These are phyloP conservation scores for Trichoderma sp. DNA, from an alignment of 2,329 filamentous ascomycete species.

Conservation along the genomic window DNA sequence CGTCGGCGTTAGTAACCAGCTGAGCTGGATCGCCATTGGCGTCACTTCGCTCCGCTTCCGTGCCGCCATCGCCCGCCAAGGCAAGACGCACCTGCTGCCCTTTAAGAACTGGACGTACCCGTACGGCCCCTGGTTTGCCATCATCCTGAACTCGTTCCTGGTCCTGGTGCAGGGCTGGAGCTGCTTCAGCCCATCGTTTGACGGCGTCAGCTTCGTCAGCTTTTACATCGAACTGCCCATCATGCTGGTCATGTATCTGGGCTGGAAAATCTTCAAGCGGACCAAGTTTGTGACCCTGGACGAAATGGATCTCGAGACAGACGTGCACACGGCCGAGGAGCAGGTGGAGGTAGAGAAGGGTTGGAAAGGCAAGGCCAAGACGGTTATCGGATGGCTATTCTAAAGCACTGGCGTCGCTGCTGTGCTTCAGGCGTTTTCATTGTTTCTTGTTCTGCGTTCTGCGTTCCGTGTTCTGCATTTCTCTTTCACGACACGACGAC, in stretches of 20 bases:
- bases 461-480: too few relatives aligned
- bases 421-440: background rate
- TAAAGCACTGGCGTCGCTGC: constrained; percentile 30
- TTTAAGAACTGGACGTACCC: constrained; percentile 71
- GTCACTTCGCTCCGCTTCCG: constrained; percentile 68
- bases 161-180: constrained; percentile 66
- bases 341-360: constrained; percentile 36
- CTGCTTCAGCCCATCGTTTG: constrained; percentile 62
- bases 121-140: constrained; percentile 58
- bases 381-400: constrained; percentile 41
- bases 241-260: constrained; percentile 64
- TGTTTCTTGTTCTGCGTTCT: background rate
- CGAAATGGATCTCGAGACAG: constrained; percentile 65
- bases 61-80: constrained; percentile 56
- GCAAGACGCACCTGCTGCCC: constrained; percentile 61
- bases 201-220: constrained; percentile 62
- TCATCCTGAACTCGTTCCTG: constrained; percentile 60
- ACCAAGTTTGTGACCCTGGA: constrained; percentile 59
- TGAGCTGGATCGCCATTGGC: constrained; percentile 67
- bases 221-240: constrained; percentile 65
- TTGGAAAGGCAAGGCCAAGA: constrained; percentile 52
- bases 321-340: constrained; percentile 56
- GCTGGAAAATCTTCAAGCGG: constrained; percentile 71
- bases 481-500: background rate
- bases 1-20: constrained; percentile 68